Percentiles rank a stretch among this genome's conserved stretches.
These are phyloP conservation scores for Magnusiomyces clavatus DNA, from an alignment of 1,139 yeast species.

Conservation along the genomic window DNA sequence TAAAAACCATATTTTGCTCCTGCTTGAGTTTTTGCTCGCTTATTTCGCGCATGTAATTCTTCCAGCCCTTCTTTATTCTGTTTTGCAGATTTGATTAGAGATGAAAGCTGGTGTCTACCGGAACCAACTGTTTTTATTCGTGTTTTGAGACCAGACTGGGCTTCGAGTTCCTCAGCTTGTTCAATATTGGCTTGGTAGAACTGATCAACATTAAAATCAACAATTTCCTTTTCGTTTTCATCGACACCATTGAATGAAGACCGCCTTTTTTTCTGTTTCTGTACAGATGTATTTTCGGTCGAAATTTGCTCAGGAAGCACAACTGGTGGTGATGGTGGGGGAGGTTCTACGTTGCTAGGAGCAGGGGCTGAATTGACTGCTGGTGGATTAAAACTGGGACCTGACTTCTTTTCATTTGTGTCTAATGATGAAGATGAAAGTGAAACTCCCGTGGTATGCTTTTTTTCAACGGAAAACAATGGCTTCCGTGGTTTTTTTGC, in stretches of 20 bases:
- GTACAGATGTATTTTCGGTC: too few relatives aligned
- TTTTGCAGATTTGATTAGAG: slow-evolving; percentile 26
- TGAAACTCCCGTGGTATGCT: too few relatives aligned
- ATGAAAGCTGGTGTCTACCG: slow-evolving; percentile 27
- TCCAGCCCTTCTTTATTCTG: slow-evolving; percentile 27
- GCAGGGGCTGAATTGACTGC: too few relatives aligned
- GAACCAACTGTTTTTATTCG: slow-evolving; percentile 26
- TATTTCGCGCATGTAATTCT: slow-evolving; percentile 22
- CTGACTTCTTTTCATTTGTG: too few relatives aligned
- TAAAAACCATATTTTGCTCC: slow-evolving; percentile 27
- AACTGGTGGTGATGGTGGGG: too few relatives aligned
- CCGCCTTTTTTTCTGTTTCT: too few relatives aligned
- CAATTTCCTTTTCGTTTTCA: slow-evolving; percentile 11
- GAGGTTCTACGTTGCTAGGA: too few relatives aligned
- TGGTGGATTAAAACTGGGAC: too few relatives aligned
- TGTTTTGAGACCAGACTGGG: slow-evolving; percentile 13
- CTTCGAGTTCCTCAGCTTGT: slow-evolving; percentile 15
- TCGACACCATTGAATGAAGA: not conserved
- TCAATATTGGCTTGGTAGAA: slow-evolving; percentile 22
- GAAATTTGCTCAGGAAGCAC: not conserved
- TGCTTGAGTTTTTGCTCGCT: slow-evolving; percentile 21
- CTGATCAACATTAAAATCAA: slow-evolving; percentile 27
- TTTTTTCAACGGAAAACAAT: too few relatives aligned
- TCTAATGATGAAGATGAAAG: too few relatives aligned
- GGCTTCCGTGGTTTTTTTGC: too few relatives aligned